Percentiles rank a stretch among this genome's conserved stretches.
phyloP scores from a whole-genome alignment of 2,329 filamentous ascomycete genomes.

The Alternaria sp. region DNA sequence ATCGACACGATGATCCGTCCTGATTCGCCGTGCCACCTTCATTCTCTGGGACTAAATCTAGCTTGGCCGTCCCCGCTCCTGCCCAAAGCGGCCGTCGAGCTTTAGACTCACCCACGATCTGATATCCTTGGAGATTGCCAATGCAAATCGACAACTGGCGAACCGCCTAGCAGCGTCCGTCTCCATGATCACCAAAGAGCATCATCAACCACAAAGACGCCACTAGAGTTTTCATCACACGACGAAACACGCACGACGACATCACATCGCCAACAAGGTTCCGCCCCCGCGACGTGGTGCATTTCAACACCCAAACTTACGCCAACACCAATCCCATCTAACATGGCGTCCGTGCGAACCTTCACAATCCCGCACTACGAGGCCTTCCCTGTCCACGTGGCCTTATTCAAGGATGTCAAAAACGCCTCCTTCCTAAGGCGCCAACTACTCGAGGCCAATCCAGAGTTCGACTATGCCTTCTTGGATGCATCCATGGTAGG shows the following conservation, averaged over 20 bases:
- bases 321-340: conserved; percentile 5
- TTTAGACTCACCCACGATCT: neutral
- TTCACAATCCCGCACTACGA: conserved; percentile 79
- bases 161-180: neutral
- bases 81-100: conserved; percentile 19
- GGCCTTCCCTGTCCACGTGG: conserved; percentile 71
- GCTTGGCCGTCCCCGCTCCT: conserved; percentile 23
- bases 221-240: neutral
- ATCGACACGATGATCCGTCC: conserved; percentile 7
- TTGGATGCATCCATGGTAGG: conserved; percentile 80
- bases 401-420: conserved; percentile 75
- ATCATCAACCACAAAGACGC: neutral
- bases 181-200: neutral
- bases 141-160: neutral
- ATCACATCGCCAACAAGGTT: neutral
- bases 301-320: conserved; percentile 10
- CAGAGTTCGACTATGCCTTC: conserved; percentile 90
- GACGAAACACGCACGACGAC: neutral
- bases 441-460: conserved; percentile 84
- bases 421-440: conserved; percentile 81
- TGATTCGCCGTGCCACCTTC: conserved; percentile 10
- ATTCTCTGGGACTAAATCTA: neutral
- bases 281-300: conserved; percentile 1
- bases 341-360: conserved; percentile 66
- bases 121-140: conserved; percentile 2